These are phyloP conservation scores for Pseudogymnoascus sp. DNA, from an alignment of 2,329 filamentous ascomycete species.

Conservation along the genomic window DNA sequence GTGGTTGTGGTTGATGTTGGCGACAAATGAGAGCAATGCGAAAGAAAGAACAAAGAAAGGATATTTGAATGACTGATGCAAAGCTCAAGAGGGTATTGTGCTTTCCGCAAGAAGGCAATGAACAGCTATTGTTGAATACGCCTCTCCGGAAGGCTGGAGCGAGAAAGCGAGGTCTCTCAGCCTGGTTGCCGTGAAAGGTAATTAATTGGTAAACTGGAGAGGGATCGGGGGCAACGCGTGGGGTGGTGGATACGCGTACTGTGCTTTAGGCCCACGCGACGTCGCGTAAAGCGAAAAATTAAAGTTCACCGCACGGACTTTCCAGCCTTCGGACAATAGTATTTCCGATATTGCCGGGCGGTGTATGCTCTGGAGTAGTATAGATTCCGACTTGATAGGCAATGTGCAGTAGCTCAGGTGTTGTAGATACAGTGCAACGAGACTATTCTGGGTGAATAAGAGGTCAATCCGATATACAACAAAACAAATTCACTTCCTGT, in stretches of 20 bases:
- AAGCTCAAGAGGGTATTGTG: background rate
- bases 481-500: background rate
- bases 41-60: background rate
- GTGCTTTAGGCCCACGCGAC: background rate
- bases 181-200: background rate
- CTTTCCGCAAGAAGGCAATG: background rate
- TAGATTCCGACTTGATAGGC: background rate
- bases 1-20: background rate
- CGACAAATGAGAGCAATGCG: background rate
- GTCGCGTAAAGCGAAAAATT: background rate
- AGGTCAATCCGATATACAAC: background rate
- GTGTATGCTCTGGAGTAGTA: background rate
- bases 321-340: background rate
- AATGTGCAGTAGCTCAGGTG: background rate
- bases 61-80: background rate
- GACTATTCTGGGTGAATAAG: background rate
- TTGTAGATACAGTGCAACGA: background rate
- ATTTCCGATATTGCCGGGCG: background rate
- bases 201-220: conserved; percentile 4
- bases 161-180: conserved; percentile 5
- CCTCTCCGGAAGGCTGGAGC: background rate
- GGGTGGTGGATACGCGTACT: conserved; percentile 4
- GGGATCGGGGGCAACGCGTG: background rate
- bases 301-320: background rate
- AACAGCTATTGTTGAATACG: background rate